Conservation (phyloP, 176 grass and related monocot species). For the Carex kokanica region DNA sequence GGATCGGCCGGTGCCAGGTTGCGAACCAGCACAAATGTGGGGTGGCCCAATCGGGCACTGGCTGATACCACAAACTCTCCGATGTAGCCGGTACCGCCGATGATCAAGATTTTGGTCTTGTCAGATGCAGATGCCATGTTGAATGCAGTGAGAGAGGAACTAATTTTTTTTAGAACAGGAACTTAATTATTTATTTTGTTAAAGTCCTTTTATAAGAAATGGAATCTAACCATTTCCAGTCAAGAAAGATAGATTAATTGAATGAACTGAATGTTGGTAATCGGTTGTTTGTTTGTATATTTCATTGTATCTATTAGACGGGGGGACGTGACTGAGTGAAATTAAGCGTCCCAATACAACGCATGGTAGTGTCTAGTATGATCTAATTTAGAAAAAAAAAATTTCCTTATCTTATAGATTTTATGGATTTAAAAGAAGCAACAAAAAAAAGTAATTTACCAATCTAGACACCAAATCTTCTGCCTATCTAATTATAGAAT, state of each 20-base stretch:
- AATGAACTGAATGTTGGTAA: too few relatives aligned
- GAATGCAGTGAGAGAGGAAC: too few relatives aligned
- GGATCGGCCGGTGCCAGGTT: conserved; percentile 40
- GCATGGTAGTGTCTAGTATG: neutral
- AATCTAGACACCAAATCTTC: too few relatives aligned
- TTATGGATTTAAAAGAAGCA: too few relatives aligned
- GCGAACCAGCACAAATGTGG: conserved; percentile 39
- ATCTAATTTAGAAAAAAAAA: too few relatives aligned
- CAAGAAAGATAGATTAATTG: neutral
- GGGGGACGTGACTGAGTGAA: neutral
- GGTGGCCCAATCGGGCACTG: conserved; percentile 52
- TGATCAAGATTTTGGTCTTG: conserved; percentile 57
- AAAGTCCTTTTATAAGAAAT: neutral
- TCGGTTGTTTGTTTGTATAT: too few relatives aligned
- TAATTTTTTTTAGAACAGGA: neutral
- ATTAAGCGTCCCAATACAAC: neutral
- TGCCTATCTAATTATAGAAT: too few relatives aligned
- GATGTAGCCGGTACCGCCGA: conserved; percentile 51
- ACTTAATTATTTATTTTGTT: neutral
- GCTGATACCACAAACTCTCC: conserved; percentile 43
- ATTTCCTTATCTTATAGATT: too few relatives aligned
- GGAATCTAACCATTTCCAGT: neutral
- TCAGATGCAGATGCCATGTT: conserved; percentile 33
- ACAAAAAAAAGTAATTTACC: too few relatives aligned
- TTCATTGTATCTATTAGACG: too few relatives aligned